Evolutionary conservation across 805 yeast species (phyloP).

Genomic region (Hanseniaspora taiwanica): DNA sequence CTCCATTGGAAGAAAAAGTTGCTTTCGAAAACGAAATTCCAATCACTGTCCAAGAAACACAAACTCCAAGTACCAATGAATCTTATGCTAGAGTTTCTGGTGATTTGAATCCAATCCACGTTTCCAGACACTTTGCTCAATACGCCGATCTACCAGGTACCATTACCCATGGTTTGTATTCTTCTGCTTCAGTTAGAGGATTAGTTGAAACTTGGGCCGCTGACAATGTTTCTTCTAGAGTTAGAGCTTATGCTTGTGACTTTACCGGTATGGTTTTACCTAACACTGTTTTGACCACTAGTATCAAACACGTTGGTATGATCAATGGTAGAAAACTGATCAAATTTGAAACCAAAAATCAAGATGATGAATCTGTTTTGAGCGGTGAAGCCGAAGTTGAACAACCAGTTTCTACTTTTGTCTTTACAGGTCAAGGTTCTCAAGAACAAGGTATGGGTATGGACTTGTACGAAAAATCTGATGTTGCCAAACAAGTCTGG

Average conservation of each 20-base stretch:
- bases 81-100: constrained; percentile 96
- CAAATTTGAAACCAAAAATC: constrained; percentile 79
- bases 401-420: constrained; percentile 93
- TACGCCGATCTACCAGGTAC: constrained; percentile 95
- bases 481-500: constrained; percentile 92
- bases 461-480: constrained; percentile 87
- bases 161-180: constrained; percentile 98
- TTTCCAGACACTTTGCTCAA: constrained; percentile 83
- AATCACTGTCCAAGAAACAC: constrained; percentile 43
- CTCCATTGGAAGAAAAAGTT: constrained; percentile 87
- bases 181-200: constrained; percentile 89
- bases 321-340: constrained; percentile 96
- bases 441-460: constrained; percentile 99
- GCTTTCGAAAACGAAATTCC: constrained; percentile 85
- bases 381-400: constrained; percentile 97
- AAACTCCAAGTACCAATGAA: constrained; percentile 92
- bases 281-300: constrained; percentile 75
- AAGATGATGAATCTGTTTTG: constrained; percentile 70
- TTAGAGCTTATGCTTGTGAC: constrained; percentile 80
- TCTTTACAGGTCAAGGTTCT: constrained; percentile 99
- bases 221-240: constrained; percentile 89
- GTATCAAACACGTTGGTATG: constrained; percentile 95
- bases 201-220: constrained; percentile 98
- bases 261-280: constrained; percentile 98
- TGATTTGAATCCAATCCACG: constrained; percentile 97